Percentiles rank a stretch among this genome's conserved stretches.
Evolutionary conservation across 768 basidiomycete species (phyloP).

Genomic region (Neoboletus subvelutipes): DNA sequence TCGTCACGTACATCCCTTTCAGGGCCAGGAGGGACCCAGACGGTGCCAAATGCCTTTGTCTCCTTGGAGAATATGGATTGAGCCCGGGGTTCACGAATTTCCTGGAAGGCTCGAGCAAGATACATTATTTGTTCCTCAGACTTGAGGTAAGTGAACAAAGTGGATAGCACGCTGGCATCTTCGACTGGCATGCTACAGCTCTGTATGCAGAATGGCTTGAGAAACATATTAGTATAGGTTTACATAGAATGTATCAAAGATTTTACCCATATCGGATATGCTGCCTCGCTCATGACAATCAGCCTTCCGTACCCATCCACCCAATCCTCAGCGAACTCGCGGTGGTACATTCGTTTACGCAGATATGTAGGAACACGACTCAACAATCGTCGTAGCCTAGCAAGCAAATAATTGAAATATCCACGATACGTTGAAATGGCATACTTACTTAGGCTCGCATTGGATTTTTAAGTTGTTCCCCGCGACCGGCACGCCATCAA

Average conservation of each 20-base stretch:
- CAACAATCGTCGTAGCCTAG: slow-evolving; percentile 40
- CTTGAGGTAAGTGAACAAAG: slow-evolving; percentile 44
- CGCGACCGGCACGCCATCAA: slow-evolving; percentile 31
- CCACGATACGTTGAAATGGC: not conserved
- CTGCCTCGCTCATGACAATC: slow-evolving; percentile 59
- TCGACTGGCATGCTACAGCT: slow-evolving; percentile 35
- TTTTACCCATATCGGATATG: slow-evolving; percentile 55
- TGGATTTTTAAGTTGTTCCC: slow-evolving; percentile 34
- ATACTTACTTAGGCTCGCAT: slow-evolving; percentile 40
- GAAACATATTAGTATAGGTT: not conserved
- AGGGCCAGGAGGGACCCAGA: slow-evolving; percentile 47
- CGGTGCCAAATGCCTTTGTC: slow-evolving; percentile 40
- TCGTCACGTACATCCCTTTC: slow-evolving; percentile 46
- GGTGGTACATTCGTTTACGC: slow-evolving; percentile 39
- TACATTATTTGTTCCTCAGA: slow-evolving; percentile 47
- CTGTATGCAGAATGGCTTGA: slow-evolving; percentile 50
- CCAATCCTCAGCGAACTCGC: slow-evolving; percentile 46
- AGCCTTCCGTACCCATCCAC: slow-evolving; percentile 51
- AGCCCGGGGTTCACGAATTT: slow-evolving; percentile 53
- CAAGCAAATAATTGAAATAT: slow-evolving; percentile 9
- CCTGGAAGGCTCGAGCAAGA: slow-evolving; percentile 57
- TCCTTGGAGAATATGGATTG: slow-evolving; percentile 45
- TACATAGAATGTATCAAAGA: not conserved
- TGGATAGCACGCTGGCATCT: slow-evolving; percentile 35
- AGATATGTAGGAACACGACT: slow-evolving; percentile 36